Evolutionary conservation across 2,329 filamentous ascomycete species (phyloP), one percentile per base, ranked within the genome.

Genomic region (Acarospora socialis): DNA sequence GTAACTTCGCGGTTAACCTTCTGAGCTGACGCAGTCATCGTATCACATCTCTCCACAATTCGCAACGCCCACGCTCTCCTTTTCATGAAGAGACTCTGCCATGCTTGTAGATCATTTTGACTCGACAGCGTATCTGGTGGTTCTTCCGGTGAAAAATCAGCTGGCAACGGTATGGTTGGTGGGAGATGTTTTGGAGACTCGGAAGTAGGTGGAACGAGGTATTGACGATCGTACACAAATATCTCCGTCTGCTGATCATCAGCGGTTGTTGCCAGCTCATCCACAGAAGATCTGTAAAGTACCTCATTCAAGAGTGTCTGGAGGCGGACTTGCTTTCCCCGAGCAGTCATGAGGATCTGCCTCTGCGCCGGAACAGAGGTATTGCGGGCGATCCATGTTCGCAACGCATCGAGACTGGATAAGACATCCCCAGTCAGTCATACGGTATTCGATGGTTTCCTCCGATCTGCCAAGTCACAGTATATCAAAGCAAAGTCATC

Each of bases 201-300:
- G 67, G 42, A 41, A n/a, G 38, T 46, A 39, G 44, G 49, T 48
- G 41, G 56, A 50, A 54, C 37, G 47, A 61, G 50, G 51, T 59
- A 35, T 44, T 77, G 74, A 40, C 84, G 79, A 55, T 94, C 84
- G 57, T 92, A 98, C 32, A 95, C 73, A 52, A 81, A 95, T 35
- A 98, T 75, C 53, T 95, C 84, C 43, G 73, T 81, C 78, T 92
- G 44, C 33, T 43, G 39, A 30, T 7, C 4, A 21, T 37, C 23
- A 37, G 33, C 14, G 16, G 16, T 12, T 3, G 25, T 18, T 16
- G 28, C 33, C 13, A 21, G 9, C 8, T n/a, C 3, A 14, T 13
- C 20, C 32, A 10, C 7, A 18, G 10, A 7, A 6, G 21, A 22
- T 15, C 13, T n/a, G 17, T 12, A 28, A 55, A 61, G 24, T 60